Evolutionary conservation across 805 yeast genomes (phyloP).

Genomic region (Candida bentonensis): DNA sequence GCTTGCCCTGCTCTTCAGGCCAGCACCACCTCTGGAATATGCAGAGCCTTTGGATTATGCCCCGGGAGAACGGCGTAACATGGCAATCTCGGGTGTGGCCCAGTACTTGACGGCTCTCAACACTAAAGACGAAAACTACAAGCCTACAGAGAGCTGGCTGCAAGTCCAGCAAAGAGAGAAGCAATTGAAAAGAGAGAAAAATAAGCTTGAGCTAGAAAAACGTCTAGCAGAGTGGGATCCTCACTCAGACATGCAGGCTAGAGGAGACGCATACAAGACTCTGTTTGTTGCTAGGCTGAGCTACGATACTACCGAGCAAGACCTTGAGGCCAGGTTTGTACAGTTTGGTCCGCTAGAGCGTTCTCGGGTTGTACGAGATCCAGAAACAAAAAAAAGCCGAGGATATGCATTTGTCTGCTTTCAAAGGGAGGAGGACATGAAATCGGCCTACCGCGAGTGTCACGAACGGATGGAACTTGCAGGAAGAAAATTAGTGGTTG

Average conservation of each 20-base stretch:
- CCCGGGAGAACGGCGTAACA: slow-evolving; percentile 33
- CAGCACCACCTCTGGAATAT: slow-evolving; percentile 40
- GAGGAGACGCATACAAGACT: slow-evolving; percentile 66
- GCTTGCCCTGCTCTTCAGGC: neutral
- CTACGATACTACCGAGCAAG: slow-evolving; percentile 51
- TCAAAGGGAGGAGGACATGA: slow-evolving; percentile 44
- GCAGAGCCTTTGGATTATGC: slow-evolving; percentile 37
- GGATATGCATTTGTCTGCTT: slow-evolving; percentile 82
- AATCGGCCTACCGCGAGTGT: slow-evolving; percentile 44
- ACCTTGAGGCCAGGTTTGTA: slow-evolving; percentile 46
- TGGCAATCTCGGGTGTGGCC: slow-evolving; percentile 33
- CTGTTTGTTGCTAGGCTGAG: slow-evolving; percentile 64
- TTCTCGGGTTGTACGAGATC: slow-evolving; percentile 42
- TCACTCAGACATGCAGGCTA: slow-evolving; percentile 36
- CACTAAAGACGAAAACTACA: slow-evolving; percentile 15
- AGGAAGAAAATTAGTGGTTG: slow-evolving; percentile 34
- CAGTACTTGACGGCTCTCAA: slow-evolving; percentile 17
- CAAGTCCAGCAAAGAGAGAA: slow-evolving; percentile 19
- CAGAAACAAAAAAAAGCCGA: slow-evolving; percentile 37
- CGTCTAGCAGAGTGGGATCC: slow-evolving; percentile 38
- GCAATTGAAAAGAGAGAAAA: slow-evolving; percentile 13
- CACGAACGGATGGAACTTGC: slow-evolving; percentile 39
- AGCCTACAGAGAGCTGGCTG: slow-evolving; percentile 21
- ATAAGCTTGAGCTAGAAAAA: slow-evolving; percentile 22
- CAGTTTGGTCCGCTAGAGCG: slow-evolving; percentile 60